These are phyloP conservation scores for Kurtzmaniella fragi DNA, from an alignment of 805 yeast species.

Conservation along the genomic window DNA sequence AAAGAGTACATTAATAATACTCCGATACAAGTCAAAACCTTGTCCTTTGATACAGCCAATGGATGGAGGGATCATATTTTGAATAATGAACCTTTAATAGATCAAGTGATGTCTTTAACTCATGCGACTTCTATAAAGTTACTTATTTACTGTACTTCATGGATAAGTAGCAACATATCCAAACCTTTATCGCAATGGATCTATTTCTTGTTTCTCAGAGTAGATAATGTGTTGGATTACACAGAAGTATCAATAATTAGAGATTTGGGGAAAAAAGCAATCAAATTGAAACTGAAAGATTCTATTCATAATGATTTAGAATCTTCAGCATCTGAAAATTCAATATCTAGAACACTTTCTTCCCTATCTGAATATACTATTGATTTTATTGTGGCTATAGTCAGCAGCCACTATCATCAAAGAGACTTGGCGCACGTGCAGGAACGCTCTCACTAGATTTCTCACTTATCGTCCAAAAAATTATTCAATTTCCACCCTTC, in stretches of 20 bases:
- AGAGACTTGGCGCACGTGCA: constrained; percentile 18
- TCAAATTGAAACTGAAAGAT: constrained; percentile 15
- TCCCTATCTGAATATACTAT: constrained; percentile 18
- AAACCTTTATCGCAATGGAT: constrained; percentile 30
- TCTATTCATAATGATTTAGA: constrained; percentile 1
- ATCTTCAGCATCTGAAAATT: not conserved
- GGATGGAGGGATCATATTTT: constrained; percentile 29
- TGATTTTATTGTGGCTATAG: constrained; percentile 26
- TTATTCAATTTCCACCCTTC: not conserved
- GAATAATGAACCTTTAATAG: constrained; percentile 22
- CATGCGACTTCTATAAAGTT: constrained; percentile 30
- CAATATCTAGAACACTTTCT: constrained; percentile 3
- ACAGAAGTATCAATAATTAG: constrained; percentile 30
- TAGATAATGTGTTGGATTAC: constrained; percentile 30
- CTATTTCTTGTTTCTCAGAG: constrained; percentile 25
- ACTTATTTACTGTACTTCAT: constrained; percentile 28
- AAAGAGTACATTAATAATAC: not conserved
- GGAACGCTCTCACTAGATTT: not conserved
- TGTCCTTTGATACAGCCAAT: constrained; percentile 15
- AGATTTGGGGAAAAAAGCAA: constrained; percentile 35
- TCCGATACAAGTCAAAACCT: constrained; percentile 7
- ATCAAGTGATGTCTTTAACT: constrained; percentile 18
- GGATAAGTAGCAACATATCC: constrained; percentile 29
- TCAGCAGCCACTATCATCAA: constrained; percentile 32
- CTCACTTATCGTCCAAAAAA: not conserved